Conservation (phyloP, 164 flowering plant genomes). For the Akebia trifoliata region DNA sequence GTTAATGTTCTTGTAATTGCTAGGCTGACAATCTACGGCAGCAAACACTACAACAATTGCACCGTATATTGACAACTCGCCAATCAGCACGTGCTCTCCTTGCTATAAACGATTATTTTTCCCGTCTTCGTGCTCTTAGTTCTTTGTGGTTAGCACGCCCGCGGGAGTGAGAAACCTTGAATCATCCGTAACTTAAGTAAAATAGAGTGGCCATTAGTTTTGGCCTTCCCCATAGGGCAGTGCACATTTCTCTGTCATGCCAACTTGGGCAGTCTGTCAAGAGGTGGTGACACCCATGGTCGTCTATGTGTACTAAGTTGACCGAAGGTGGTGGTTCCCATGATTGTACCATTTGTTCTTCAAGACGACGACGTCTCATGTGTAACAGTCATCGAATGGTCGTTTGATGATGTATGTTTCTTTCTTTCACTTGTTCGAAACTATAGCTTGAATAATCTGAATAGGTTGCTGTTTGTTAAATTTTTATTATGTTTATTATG, state of each 20-base stretch:
- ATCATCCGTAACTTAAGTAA: not conserved
- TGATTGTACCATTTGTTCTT: not conserved
- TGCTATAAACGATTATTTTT: slow-evolving; percentile 63
- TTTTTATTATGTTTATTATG: too few relatives aligned
- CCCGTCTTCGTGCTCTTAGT: slow-evolving; percentile 77
- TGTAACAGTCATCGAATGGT: slow-evolving; percentile 1
- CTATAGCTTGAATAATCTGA: slow-evolving; percentile 1
- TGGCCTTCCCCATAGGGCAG: not conserved
- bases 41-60: slow-evolving; percentile 78
- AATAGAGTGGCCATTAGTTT: not conserved
- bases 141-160: slow-evolving; percentile 88
- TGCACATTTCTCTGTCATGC: not conserved
- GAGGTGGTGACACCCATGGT: too few relatives aligned
- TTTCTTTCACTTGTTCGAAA: not conserved
- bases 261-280: not conserved
- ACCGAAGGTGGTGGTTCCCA: not conserved
- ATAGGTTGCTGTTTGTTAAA: too few relatives aligned
- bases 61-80: slow-evolving; percentile 63
- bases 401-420: not conserved
- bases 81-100: slow-evolving; percentile 86
- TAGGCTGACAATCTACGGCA: slow-evolving; percentile 84
- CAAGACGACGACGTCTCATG: not conserved
- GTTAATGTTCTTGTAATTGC: not conserved
- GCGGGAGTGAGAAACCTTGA: slow-evolving; percentile 36
- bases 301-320: not conserved